Conservation (phyloP, 371 early-diverging fungal genomes). For the Lichtheimia ornata region DNA sequence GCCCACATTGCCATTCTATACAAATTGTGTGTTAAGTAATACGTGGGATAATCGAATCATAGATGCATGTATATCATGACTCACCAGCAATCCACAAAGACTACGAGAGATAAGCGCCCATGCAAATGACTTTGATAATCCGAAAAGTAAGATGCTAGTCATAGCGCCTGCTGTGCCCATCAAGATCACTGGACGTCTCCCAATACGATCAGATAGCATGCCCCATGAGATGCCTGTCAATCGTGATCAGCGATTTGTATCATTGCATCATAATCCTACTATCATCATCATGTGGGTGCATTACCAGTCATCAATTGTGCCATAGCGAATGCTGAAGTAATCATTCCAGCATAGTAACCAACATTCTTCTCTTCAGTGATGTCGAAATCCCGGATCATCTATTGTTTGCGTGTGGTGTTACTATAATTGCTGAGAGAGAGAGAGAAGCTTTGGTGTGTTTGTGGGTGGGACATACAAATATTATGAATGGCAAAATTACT, state of each 20-base stretch:
- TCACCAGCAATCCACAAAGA: constrained; percentile 70
- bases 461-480: constrained; percentile 38
- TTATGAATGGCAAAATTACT: constrained; percentile 63
- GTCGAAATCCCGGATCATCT: constrained; percentile 65
- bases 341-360: constrained; percentile 67
- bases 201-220: constrained; percentile 65
- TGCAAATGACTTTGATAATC: constrained; percentile 63
- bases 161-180: constrained; percentile 79
- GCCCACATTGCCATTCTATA: constrained; percentile 73
- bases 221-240: constrained; percentile 57
- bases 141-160: constrained; percentile 71
- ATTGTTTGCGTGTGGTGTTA: neutral
- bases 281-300: neutral
- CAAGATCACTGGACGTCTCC: constrained; percentile 77
- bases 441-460: no score
- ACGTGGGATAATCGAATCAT: neutral
- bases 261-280: neutral
- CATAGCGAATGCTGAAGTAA: constrained; percentile 66
- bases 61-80: neutral
- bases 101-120: constrained; percentile 71
- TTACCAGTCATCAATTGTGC: constrained; percentile 61
- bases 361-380: constrained; percentile 54
- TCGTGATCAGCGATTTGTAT: neutral
- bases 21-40: neutral
- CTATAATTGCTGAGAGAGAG: neutral